Evolutionary conservation across 805 yeast species (phyloP), one percentile per base, ranked within the genome.

Genomic region (Suhomyces canberraensis): DNA sequence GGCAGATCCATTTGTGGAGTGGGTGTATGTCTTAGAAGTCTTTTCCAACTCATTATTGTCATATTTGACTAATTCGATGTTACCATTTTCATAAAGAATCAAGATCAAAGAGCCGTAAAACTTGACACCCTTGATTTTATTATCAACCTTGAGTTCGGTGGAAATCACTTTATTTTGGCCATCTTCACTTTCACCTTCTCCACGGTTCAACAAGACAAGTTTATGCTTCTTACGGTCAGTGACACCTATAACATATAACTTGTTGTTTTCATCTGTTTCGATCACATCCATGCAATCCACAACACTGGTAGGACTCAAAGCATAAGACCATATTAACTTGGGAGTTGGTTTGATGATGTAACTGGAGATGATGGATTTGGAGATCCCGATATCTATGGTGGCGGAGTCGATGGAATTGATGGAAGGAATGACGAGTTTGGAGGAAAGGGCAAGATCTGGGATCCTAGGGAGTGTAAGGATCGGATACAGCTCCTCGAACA

Each of bases 311-410:
- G 81, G 81, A 14, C 76, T 64, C 31, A 76, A 59, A 15, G 81
- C 71, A 47, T 66, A 63, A 3, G 79, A 71, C 81, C 81, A 76
- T 26, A 69, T 58, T 53, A 76, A 57, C 41, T 70, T 74, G n/a
- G 82, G 82, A 11, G 78, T 66, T 13, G 82, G 82, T 46, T 66
- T 71, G 35, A 74, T 67, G 24, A 76, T 59, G 48, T 69, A 75
- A 25, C 75, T 66, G 20, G 78, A 73, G 27, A 76, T 60, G 45
- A 66, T 69, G 25, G 79, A 75, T 34, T 76, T 78, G 39, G 76
- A 69, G 31, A 76, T 66, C n/a, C 75, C 79, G 32, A 76, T 47
- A 47, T 76, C 79, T 40, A 76, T 61, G 25, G 52, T 48, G 29
- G 61, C 51, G 4, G 66, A 51, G 14, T 61, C 60, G 21, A 50